Percentiles rank a stretch among this genome's conserved stretches.
These are phyloP conservation scores for Skeletonema potamos DNA, from an alignment of 108 stramenopile species.

Conservation along the genomic window DNA sequence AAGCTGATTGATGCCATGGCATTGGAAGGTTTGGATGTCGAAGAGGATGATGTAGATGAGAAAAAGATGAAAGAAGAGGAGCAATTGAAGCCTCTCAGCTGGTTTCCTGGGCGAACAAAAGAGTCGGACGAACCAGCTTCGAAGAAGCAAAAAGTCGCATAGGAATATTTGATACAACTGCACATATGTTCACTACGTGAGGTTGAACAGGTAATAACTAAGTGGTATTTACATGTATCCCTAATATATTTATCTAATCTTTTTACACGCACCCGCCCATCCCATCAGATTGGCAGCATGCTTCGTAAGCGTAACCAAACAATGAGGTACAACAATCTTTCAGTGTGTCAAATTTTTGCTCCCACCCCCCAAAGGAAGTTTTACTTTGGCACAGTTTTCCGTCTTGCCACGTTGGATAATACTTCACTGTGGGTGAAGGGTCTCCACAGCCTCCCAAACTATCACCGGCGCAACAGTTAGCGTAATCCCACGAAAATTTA, in stretches of 20 bases:
- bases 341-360: not conserved
- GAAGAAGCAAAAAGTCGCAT: slow-evolving; percentile 16
- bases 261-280: not conserved
- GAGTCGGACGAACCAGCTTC: slow-evolving; percentile 3
- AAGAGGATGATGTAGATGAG: slow-evolving; percentile 38
- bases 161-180: not conserved
- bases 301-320: not conserved
- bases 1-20: slow-evolving; percentile 74
- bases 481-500: not conserved
- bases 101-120: slow-evolving; percentile 36
- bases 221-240: not conserved
- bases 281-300: not conserved
- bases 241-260: not conserved
- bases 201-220: not conserved
- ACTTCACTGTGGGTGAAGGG: not conserved
- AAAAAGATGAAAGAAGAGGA: slow-evolving; percentile 29
- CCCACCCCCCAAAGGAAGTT: slow-evolving; percentile 23
- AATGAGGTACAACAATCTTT: not conserved
- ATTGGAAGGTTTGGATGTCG: slow-evolving; percentile 76
- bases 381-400: slow-evolving; percentile 30
- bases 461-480: not conserved
- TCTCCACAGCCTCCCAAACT: not conserved
- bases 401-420: slow-evolving; percentile 22
- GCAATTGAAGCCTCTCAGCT: slow-evolving; percentile 41
- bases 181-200: not conserved